Conservation (phyloP, 805 yeast genomes). For the Kodamaea leandrae region DNA sequence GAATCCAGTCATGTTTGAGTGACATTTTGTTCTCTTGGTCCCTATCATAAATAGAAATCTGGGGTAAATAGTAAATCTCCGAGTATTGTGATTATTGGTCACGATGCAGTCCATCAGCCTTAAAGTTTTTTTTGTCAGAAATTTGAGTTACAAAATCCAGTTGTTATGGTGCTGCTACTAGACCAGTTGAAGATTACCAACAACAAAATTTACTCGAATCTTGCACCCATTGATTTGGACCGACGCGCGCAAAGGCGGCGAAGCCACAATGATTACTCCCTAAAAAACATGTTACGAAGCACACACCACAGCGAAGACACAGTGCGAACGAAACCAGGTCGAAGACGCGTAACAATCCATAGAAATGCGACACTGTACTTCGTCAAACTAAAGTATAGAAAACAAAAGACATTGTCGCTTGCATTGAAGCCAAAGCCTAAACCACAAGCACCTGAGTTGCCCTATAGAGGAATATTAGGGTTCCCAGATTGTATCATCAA, state of each 20-base stretch:
- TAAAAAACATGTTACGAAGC: conserved; percentile 18
- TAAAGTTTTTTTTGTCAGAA: background rate
- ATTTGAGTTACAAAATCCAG: background rate
- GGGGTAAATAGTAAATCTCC: no score
- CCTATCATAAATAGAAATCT: no score
- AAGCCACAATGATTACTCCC: conserved; percentile 16
- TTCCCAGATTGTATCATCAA: conserved; percentile 59
- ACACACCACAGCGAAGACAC: conserved; percentile 12
- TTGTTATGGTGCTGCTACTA: conserved; percentile 17
- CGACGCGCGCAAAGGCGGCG: conserved; percentile 23
- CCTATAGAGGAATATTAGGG: conserved; percentile 63
- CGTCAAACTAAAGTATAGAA: conserved; percentile 3
- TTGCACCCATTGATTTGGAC: conserved; percentile 16
- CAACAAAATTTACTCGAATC: conserved; percentile 26
- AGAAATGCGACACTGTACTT: conserved; percentile 1
- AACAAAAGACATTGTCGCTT: background rate
- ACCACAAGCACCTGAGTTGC: conserved; percentile 42
- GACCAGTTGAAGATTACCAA: conserved; percentile 30
- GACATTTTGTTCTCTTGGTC: no score
- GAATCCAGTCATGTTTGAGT: no score
- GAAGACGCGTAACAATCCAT: background rate
- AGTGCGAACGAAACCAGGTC: conserved; percentile 1
- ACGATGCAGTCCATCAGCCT: no score
- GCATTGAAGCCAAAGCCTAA: conserved; percentile 1
- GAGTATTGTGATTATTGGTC: no score